Percentiles rank a stretch among this genome's conserved stretches.
These are phyloP conservation scores for Colletotrichum higginsianum DNA, from an alignment of 2,329 filamentous ascomycete genomes.

Conservation along the genomic window DNA sequence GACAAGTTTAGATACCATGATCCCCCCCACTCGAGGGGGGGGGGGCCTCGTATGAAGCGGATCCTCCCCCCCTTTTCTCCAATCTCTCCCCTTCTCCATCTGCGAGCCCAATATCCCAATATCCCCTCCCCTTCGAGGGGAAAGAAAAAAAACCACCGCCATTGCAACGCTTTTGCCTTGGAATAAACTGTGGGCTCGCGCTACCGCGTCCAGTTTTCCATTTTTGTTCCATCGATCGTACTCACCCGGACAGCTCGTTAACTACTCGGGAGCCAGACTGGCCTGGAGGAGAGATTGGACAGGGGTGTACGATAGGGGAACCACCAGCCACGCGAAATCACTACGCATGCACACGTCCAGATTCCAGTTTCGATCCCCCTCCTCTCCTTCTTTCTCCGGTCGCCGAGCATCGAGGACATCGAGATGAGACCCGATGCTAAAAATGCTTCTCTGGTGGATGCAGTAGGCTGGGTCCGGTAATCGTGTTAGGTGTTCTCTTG, in stretches of 20 bases:
- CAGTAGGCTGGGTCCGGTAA: background rate
- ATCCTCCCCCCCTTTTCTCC: conserved; percentile 2
- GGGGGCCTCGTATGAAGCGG: conserved; percentile 39
- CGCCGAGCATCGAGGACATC: conserved; percentile 15
- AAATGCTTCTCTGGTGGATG: conserved; percentile 38
- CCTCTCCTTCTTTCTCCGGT: background rate
- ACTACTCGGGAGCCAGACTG: background rate
- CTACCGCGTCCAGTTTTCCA: background rate
- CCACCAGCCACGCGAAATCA: background rate
- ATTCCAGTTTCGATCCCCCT: background rate
- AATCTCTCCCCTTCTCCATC: conserved; percentile 15
- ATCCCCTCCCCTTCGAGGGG: background rate
- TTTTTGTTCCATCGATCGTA: background rate
- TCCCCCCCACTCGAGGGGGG: background rate
- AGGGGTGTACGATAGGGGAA: background rate
- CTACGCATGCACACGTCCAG: background rate
- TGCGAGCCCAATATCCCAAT: background rate
- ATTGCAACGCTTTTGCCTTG: conserved; percentile 36
- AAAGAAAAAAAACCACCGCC: background rate
- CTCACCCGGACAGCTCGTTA: background rate
- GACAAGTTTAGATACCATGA: background rate
- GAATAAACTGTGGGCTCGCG: background rate
- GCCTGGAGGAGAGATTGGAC: background rate
- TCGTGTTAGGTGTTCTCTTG: conserved; percentile 17
- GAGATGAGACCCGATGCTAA: conserved; percentile 20